Percentiles rank a stretch among this genome's conserved stretches.
phyloP scores from a whole-genome alignment of 176 grass and related monocot genomes.

The Aegilops speltoides region DNA sequence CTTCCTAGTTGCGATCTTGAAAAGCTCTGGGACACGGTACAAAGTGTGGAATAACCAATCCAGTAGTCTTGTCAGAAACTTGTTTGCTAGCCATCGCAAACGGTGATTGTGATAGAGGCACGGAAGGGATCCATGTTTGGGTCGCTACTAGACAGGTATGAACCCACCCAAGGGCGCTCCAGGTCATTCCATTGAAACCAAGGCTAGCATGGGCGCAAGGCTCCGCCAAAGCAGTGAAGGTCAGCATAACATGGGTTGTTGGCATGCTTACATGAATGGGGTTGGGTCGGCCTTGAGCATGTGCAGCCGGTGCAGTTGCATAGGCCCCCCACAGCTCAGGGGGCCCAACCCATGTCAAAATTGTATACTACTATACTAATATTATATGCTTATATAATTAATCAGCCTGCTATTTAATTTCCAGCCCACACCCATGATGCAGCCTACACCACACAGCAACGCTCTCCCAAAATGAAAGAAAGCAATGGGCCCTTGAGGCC shows the following conservation, averaged over 20 bases:
- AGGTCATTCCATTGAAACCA: neutral
- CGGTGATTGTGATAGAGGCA: neutral
- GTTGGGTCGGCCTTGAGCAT: neutral
- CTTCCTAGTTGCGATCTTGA: neutral
- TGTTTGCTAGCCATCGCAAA: neutral
- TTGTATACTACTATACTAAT: too few species aligned
- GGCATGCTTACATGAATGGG: neutral
- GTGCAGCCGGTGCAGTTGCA: too few species aligned
- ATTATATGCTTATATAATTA: too few species aligned
- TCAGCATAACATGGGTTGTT: neutral
- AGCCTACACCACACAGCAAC: too few species aligned
- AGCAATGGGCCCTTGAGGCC: too few species aligned
- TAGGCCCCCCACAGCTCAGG: too few species aligned
- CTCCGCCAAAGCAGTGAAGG: neutral
- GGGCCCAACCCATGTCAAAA: too few species aligned
- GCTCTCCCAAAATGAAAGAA: too few species aligned
- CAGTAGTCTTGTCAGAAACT: neutral
- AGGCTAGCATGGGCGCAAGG: neutral
- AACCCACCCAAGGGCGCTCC: neutral
- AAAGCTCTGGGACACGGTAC: neutral
- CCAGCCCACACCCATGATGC: too few species aligned
- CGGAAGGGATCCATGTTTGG: neutral
- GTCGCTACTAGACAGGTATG: neutral
- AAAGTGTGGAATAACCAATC: neutral
- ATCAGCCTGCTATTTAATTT: too few species aligned